Conservation (phyloP, 2,329 filamentous ascomycete genomes). For the Sarocladiaceae sp. region DNA sequence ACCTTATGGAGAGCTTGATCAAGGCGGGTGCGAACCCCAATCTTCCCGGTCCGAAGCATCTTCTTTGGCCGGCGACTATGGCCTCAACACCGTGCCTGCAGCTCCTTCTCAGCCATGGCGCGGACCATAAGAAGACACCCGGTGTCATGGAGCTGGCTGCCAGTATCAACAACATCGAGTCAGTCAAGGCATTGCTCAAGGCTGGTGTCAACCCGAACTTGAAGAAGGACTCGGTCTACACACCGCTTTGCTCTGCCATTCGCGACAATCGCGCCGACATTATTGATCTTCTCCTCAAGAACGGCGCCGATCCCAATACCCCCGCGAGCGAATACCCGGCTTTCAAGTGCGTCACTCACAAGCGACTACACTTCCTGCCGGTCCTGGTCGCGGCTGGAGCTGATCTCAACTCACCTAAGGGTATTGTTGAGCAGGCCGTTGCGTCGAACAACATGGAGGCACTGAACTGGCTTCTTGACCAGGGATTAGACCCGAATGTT, state of each 20-base stretch:
- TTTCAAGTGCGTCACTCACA: constrained; percentile 66
- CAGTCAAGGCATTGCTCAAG: constrained; percentile 52
- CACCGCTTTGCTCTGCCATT: constrained; percentile 63
- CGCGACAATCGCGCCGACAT: constrained; percentile 62
- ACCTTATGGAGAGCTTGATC: constrained; percentile 46
- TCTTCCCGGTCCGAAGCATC: constrained; percentile 64
- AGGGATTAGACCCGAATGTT: constrained; percentile 57
- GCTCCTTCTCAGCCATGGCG: constrained; percentile 54
- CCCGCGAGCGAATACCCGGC: constrained; percentile 60
- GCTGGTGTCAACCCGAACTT: constrained; percentile 57
- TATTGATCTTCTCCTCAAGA: constrained; percentile 51
- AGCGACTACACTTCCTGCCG: constrained; percentile 56
- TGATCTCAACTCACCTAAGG: constrained; percentile 55
- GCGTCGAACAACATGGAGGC: constrained; percentile 58
- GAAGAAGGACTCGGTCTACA: constrained; percentile 64
- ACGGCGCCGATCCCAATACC: constrained; percentile 59
- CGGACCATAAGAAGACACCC: constrained; percentile 54
- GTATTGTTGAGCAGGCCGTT: constrained; percentile 63
- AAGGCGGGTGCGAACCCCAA: constrained; percentile 63
- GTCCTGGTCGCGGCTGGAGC: constrained; percentile 56
- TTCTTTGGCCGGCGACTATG: constrained; percentile 58
- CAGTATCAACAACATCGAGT: constrained; percentile 60
- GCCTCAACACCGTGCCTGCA: constrained; percentile 55
- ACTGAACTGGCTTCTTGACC: constrained; percentile 55
- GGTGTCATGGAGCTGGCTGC: constrained; percentile 62